A percentile compares a stretch with the other conserved stretches of the same genome.
These are phyloP conservation scores for Daldinia concentrica DNA, from an alignment of 495 filamentous ascomycete species.

Conservation along the genomic window DNA sequence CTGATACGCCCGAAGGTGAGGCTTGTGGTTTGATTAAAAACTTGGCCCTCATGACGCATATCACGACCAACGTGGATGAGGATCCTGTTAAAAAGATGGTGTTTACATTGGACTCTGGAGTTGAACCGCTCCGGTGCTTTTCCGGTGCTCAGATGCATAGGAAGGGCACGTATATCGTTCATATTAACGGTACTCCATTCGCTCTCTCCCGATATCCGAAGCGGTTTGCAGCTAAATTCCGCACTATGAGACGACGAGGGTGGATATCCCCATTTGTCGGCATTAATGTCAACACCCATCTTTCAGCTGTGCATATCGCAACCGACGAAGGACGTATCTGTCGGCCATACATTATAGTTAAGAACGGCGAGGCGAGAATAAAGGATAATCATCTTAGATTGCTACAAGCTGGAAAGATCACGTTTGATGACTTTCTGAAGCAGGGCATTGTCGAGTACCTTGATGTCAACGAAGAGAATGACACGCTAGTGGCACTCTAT, in stretches of 20 bases:
- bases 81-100: constrained; percentile 83
- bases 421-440: constrained; percentile 92
- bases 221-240: constrained; percentile 82
- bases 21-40: constrained; percentile 99
- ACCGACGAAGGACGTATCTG: constrained; percentile 98
- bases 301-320: constrained; percentile 90
- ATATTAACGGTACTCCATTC: constrained; percentile 92
- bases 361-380: constrained; percentile 82
- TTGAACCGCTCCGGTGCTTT: constrained; percentile 65
- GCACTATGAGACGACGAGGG: constrained; percentile 83
- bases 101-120: constrained; percentile 73
- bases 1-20: constrained; percentile 98
- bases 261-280: constrained; percentile 93
- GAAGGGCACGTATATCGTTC: constrained; percentile 85
- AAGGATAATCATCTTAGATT: constrained; percentile 77
- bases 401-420: constrained; percentile 79
- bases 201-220: constrained; percentile 85
- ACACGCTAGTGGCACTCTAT: constrained; percentile 88
- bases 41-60: constrained; percentile 97
- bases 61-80: constrained; percentile 94
- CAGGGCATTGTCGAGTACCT: constrained; percentile 93
- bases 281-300: constrained; percentile 93
- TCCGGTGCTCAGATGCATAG: constrained; percentile 85
- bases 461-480: constrained; percentile 98
- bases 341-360: constrained; percentile 91